These are phyloP conservation scores for Alternaria triticina DNA, from an alignment of 2,329 filamentous ascomycete species.

Conservation along the genomic window DNA sequence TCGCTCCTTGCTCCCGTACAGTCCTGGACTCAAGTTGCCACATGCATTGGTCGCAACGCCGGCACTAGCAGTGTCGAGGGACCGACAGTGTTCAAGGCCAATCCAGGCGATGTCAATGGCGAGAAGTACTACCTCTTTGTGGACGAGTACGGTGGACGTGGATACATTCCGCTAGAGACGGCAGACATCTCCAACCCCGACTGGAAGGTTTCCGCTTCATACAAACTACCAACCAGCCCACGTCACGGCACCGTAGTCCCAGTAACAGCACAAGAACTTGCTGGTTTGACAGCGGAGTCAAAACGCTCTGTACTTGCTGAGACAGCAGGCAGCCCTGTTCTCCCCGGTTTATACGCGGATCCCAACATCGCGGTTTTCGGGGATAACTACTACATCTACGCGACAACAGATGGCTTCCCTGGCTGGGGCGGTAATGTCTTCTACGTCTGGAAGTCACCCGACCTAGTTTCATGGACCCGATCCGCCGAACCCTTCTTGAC, in stretches of 20 bases:
- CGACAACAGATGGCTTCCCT: slow-evolving; percentile 35
- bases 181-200: slow-evolving; percentile 55
- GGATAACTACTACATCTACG: slow-evolving; percentile 35
- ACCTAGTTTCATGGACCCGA: slow-evolving; percentile 35
- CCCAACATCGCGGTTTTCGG: slow-evolving; percentile 37
- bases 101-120: slow-evolving; percentile 57
- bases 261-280: slow-evolving; percentile 57
- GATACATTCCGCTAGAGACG: slow-evolving; percentile 62
- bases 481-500: slow-evolving; percentile 30
- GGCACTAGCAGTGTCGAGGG: slow-evolving; percentile 60
- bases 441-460: slow-evolving; percentile 35
- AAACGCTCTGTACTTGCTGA: background rate
- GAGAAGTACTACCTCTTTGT: slow-evolving; percentile 64
- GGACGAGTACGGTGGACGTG: slow-evolving; percentile 60
- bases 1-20: slow-evolving; percentile 51
- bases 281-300: slow-evolving; percentile 31
- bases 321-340: slow-evolving; percentile 26
- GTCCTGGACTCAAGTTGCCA: slow-evolving; percentile 54
- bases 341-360: slow-evolving; percentile 34
- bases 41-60: slow-evolving; percentile 60
- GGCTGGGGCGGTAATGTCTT: slow-evolving; percentile 37
- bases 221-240: slow-evolving; percentile 57
- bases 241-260: slow-evolving; percentile 63
- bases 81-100: slow-evolving; percentile 60
- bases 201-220: slow-evolving; percentile 57